These are phyloP conservation scores for Bocquillonia castaneifolia DNA, from an alignment of 441 rosid species.

Conservation along the genomic window DNA sequence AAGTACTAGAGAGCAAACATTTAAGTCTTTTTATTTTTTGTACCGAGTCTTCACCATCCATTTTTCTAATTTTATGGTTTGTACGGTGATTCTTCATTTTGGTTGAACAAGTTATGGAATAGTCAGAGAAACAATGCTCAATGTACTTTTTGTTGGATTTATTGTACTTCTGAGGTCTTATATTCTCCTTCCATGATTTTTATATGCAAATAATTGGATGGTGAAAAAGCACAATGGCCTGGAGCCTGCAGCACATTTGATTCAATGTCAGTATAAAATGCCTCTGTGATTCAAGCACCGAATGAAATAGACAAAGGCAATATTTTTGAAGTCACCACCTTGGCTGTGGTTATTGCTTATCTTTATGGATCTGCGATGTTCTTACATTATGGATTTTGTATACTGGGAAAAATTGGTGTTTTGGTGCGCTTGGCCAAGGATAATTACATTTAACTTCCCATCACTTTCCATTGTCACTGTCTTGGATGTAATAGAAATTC, in stretches of 20 bases:
- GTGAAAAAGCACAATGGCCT: background rate
- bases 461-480: background rate
- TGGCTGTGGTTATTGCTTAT: background rate
- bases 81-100: background rate
- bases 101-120: background rate
- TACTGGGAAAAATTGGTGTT: background rate
- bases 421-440: background rate
- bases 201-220: background rate
- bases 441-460: background rate
- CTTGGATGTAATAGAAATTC: background rate
- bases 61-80: background rate
- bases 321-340: background rate
- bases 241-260: background rate
- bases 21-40: background rate
- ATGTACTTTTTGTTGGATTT: background rate
- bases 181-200: background rate
- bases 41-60: background rate
- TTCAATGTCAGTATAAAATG: background rate
- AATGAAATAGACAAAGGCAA: background rate
- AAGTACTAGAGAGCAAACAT: background rate
- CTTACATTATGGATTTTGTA: background rate
- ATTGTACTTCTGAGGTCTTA: background rate
- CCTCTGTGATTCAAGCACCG: background rate
- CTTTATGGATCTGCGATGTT: background rate
- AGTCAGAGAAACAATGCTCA: too few relatives aligned